Evolutionary conservation across 768 basidiomycete genomes (phyloP), one percentile per base, ranked within the genome.

Genomic region (Pseudohyphozyma bogoriensis): DNA sequence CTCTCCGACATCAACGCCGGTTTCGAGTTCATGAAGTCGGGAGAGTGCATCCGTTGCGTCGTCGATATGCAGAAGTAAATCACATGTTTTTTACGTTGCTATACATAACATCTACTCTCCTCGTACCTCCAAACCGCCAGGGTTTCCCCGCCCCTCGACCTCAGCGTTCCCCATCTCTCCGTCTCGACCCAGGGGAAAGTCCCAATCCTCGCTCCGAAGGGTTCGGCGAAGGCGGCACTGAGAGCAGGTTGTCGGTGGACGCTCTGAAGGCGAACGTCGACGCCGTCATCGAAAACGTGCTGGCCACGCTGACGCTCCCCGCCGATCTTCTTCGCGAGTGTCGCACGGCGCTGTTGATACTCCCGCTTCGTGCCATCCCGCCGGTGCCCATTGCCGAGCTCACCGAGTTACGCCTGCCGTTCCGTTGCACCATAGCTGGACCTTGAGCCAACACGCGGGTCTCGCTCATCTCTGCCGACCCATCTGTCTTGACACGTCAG

Each of bases 1-100:
- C 96, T 99, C 79, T 78, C 85, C 59, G 88, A 93, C 72, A 97
- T 99, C 92, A 90, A 96, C 77, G 89, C 91, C 76, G 75, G 90
- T 16, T 42, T 55, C 58, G 29, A 58, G 39, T 39, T 51, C 26
- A 55, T 71, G 66, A 62, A 90, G 86, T 77, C 74, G 49, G 91
- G 91, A 20, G 80, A 87, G 51, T 95, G 91, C 73, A 95, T 99
- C 71, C 86, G 93, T 64, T 92, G 91, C 66, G 87, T 99, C 13
- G 87, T 96, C 46, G 84, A 93, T 74, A 92, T 96, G 91, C 58
- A 24, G 26, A 28, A 54, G 53, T 52, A 33, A 24, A 22, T 3
- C 15, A 10, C 5, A 8, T 11, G 32, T n/a, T n/a, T n/a, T n/a
- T n/a, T n/a, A n/a, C 11, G 33, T 32, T 11, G 22, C 6, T 22